Evolutionary conservation across 495 filamentous ascomycete species (phyloP).

Genomic region (Talaromyces proteolyticus): DNA sequence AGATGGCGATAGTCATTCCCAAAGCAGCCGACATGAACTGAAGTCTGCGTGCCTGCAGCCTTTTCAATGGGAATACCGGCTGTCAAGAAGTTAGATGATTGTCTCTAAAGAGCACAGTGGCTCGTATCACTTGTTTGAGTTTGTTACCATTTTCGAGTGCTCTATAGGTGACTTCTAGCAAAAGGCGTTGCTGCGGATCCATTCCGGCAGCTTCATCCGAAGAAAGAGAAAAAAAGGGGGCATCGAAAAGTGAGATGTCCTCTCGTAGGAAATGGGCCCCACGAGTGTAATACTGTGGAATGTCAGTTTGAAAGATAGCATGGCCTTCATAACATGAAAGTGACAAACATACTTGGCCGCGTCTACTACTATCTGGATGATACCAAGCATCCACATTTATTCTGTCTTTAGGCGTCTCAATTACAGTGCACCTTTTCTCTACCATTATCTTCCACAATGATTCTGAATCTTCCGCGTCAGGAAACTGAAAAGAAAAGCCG

Average conservation of each 20-base stretch:
- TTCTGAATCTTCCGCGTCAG: conserved; percentile 40
- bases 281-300: conserved; percentile 10
- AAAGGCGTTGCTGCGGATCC: conserved; percentile 35
- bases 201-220: conserved; percentile 32
- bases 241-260: conserved; percentile 29
- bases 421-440: conserved; percentile 29
- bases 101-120: not conserved
- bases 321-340: not conserved
- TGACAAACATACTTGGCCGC: not conserved
- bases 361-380: not conserved
- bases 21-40: conserved; percentile 39
- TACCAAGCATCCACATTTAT: conserved; percentile 31
- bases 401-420: conserved; percentile 45
- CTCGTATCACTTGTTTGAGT: not conserved
- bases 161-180: conserved; percentile 50
- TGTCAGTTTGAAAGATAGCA: conserved; percentile 35
- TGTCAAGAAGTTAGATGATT: not conserved
- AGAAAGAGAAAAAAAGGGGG: conserved; percentile 45
- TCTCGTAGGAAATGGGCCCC: conserved; percentile 26
- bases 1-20: conserved; percentile 20
- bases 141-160: conserved; percentile 48
- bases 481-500: conserved; percentile 44
- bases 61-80: conserved; percentile 21
- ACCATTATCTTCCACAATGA: conserved; percentile 45
- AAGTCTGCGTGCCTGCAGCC: conserved; percentile 41